Evolutionary conservation across 352 stramenopile species (phyloP).

Genomic region (Phytophthora aleatoria): DNA sequence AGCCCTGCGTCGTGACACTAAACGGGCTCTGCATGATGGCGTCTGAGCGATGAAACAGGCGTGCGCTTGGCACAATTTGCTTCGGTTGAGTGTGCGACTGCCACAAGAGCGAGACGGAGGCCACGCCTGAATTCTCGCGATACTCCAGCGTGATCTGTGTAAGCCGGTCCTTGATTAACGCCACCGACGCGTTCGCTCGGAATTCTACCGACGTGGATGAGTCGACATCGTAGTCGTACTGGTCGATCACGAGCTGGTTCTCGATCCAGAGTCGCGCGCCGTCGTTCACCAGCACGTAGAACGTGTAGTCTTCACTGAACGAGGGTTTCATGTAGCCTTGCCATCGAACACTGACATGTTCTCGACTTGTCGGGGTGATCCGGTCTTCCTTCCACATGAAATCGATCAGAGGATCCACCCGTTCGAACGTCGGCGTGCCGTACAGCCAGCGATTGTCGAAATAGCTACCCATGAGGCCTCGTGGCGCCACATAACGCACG

Average conservation of each 20-base stretch:
- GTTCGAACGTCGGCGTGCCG: constrained; percentile 76
- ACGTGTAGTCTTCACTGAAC: constrained; percentile 90
- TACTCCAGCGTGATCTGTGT: constrained; percentile 93
- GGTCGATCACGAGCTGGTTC: constrained; percentile 49
- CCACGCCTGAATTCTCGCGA: constrained; percentile 89
- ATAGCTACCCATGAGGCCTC: constrained; percentile 91
- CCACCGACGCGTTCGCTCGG: constrained; percentile 38
- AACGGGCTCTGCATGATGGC: constrained; percentile 76
- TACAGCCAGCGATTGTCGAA: constrained; percentile 97
- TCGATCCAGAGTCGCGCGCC: constrained; percentile 87
- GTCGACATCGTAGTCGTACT: constrained; percentile 57
- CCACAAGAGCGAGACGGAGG: constrained; percentile 89
- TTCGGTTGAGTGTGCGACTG: constrained; percentile 88
- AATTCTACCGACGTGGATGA: constrained; percentile 38
- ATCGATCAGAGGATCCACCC: constrained; percentile 90
- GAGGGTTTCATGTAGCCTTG: constrained; percentile 91
- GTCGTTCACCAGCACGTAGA: constrained; percentile 91
- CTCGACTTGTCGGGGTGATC: constrained; percentile 90
- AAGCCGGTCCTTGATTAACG: constrained; percentile 81
- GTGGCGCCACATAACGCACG: constrained; percentile 69
- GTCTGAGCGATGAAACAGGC: constrained; percentile 84
- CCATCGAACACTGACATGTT: constrained; percentile 96
- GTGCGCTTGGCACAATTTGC: constrained; percentile 79
- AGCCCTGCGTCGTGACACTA: constrained; percentile 49
- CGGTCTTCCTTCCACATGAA: constrained; percentile 91